Conservation (phyloP, 1,284 basidiomycete species). For the Apiotrichum gracile region DNA sequence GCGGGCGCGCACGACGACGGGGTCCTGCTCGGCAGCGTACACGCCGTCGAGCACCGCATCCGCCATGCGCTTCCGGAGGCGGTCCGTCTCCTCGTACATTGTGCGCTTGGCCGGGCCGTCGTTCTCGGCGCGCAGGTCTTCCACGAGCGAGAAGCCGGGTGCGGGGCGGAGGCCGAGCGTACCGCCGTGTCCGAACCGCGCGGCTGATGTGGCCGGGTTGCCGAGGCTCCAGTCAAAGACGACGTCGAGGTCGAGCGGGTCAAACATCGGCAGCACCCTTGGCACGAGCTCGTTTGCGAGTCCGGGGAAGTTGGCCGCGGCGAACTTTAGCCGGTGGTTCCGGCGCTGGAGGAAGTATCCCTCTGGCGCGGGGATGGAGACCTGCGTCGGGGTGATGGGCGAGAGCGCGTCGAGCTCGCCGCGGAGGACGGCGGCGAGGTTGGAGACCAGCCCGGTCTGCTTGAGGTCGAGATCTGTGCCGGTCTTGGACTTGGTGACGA, state of each 20-base stretch:
- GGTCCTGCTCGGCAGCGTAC: slow-evolving; percentile 72
- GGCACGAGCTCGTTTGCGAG: slow-evolving; percentile 56
- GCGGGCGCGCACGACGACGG: slow-evolving; percentile 49
- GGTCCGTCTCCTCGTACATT: slow-evolving; percentile 82
- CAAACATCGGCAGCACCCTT: slow-evolving; percentile 69
- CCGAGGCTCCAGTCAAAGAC: slow-evolving; percentile 60
- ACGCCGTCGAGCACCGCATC: slow-evolving; percentile 61
- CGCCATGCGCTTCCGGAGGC: slow-evolving; percentile 62
- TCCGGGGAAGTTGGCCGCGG: slow-evolving; percentile 54
- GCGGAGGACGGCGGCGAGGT: slow-evolving; percentile 26
- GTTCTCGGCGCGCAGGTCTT: slow-evolving; percentile 56
- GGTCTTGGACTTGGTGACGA: slow-evolving; percentile 4
- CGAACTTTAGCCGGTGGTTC: slow-evolving; percentile 38
- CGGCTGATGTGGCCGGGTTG: slow-evolving; percentile 34
- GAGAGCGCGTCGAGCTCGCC: slow-evolving; percentile 13
- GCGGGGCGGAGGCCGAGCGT: slow-evolving; percentile 60
- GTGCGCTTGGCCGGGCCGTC: slow-evolving; percentile 60
- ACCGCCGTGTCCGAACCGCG: slow-evolving; percentile 58
- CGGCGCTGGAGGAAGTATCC: slow-evolving; percentile 22
- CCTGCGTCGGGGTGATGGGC: slow-evolving; percentile 2
- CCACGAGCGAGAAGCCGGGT: slow-evolving; percentile 56
- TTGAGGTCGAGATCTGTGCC: slow-evolving; percentile 10
- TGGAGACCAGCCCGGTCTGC: slow-evolving; percentile 21
- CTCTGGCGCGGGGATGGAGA: background rate
- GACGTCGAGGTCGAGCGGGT: slow-evolving; percentile 65